phyloP scores from a whole-genome alignment of 2,329 filamentous ascomycete species.

The Emericellopsis cladophorae region DNA sequence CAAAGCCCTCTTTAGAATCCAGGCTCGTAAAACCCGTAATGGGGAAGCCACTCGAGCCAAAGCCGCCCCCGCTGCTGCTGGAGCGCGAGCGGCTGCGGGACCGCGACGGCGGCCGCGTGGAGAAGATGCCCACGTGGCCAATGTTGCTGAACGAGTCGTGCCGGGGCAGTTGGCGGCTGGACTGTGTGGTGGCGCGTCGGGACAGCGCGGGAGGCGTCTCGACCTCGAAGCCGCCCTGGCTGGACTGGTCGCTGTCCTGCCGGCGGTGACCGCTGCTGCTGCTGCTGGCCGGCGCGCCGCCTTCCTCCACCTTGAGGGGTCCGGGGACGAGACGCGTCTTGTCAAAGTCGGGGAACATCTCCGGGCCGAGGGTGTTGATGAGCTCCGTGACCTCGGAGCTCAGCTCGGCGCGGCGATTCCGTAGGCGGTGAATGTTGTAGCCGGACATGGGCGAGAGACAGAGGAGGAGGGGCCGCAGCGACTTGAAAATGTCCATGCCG shows the following conservation, averaged over 20 bases:
- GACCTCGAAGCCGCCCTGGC: slow-evolving; percentile 16
- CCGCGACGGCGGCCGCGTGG: slow-evolving; percentile 75
- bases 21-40: slow-evolving; percentile 57
- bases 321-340: slow-evolving; percentile 56
- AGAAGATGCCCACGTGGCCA: slow-evolving; percentile 78
- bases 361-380: slow-evolving; percentile 90
- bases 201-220: slow-evolving; percentile 26
- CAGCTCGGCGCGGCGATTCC: slow-evolving; percentile 58
- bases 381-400: slow-evolving; percentile 75
- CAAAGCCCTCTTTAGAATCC: slow-evolving; percentile 58
- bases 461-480: slow-evolving; percentile 73
- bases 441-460: slow-evolving; percentile 75
- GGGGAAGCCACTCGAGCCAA: slow-evolving; percentile 49
- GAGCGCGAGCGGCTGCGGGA: slow-evolving; percentile 58
- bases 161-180: slow-evolving; percentile 49
- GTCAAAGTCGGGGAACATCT: slow-evolving; percentile 96
- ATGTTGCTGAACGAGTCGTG: slow-evolving; percentile 95
- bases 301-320: slow-evolving; percentile 25
- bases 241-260: slow-evolving; percentile 37
- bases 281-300: slow-evolving; percentile 8
- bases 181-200: slow-evolving; percentile 38
- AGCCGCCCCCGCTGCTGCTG: slow-evolving; percentile 52
- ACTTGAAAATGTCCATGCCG: slow-evolving; percentile 98
- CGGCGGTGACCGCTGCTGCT: slow-evolving; percentile 13
- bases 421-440: slow-evolving; percentile 72